These are phyloP conservation scores for Sugiyamaella sp. DNA, from an alignment of 1,139 yeast species.

Conservation along the genomic window DNA sequence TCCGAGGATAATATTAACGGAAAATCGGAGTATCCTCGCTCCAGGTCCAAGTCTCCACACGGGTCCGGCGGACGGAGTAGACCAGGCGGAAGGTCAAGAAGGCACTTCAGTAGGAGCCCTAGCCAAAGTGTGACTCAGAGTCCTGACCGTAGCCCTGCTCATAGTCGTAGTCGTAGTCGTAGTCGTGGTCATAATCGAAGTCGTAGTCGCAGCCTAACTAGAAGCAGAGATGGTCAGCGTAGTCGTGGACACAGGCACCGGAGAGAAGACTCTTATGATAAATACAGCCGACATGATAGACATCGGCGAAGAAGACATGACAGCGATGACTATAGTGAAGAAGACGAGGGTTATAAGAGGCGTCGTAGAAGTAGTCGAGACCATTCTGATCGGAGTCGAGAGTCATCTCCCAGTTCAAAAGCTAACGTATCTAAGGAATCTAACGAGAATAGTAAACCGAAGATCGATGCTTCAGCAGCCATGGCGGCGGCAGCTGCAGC, in stretches of 20 bases:
- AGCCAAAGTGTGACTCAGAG: too few species aligned
- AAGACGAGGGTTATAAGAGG: slow-evolving; percentile 1
- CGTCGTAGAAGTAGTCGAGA: background rate
- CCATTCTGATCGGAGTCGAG: background rate
- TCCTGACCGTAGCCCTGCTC: background rate
- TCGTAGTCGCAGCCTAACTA: slow-evolving; percentile 16
- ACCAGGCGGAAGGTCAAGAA: background rate
- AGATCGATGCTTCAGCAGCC: slow-evolving; percentile 36
- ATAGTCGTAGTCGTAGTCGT: slow-evolving; percentile 15
- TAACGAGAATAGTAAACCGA: slow-evolving; percentile 19
- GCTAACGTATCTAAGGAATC: too few species aligned
- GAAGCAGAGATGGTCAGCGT: slow-evolving; percentile 10
- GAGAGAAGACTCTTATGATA: slow-evolving; percentile 3
- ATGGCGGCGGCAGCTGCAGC: slow-evolving; percentile 41
- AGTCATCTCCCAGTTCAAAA: too few species aligned
- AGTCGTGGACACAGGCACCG: background rate
- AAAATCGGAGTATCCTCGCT: background rate
- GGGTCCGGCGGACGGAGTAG: background rate
- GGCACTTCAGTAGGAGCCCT: background rate
- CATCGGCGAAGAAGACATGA: slow-evolving; percentile 1
- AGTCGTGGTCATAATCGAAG: slow-evolving; percentile 16
- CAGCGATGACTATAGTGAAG: slow-evolving; percentile 1
- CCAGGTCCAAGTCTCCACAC: background rate
- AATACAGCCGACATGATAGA: background rate
- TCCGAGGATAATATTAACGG: too few species aligned